Evolutionary conservation across 2,329 filamentous ascomycete genomes (phyloP), one percentile per base, ranked within the genome.

Genomic region (Phialemonium atrogriseum): DNA sequence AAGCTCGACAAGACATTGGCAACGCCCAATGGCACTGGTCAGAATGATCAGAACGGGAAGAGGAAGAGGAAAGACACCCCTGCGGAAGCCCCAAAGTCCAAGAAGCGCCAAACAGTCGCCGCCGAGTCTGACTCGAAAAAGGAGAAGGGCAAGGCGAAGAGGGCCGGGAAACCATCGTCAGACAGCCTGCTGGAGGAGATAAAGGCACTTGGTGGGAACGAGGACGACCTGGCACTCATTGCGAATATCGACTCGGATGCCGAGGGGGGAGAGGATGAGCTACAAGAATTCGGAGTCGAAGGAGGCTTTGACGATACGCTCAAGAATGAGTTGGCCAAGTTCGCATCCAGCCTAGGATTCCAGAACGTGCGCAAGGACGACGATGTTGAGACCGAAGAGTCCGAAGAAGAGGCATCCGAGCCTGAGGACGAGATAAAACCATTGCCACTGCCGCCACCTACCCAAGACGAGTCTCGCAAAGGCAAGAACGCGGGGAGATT

Each of bases 161-260:
- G 47, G 30, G 15, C 39, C 40, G 32, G 32, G 26, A 33, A 38
- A 35, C 42, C 23, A 23, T 35, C 13, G 24, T 40, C 32, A 11
- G 30, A 27, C 24, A 18, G 28, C 7, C 57, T 82, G 5, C 56
- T 82, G 7, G 67, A 73, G 34, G 78, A 82, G 46, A 82, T 82
- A 39, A 62, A 67, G 41, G 73, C 73, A 10, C 59, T 83, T 2
- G 78, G 77, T 4, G 78, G 78, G 10, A 74, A 79, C 32, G 73
- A 81, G 51, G 64, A 73, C 24, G 78, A 82, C 40, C 51, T 79
- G 25, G 69, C 73, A 21, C 64, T 82, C 20, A 67, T 82, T 32
- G 69, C 65, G 24, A 72, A 69, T 36, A 56, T 68, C 6, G 58
- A 64, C 39, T 73, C 68, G 2, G 66, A 68, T 34, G 60, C 63